Conservation (phyloP, 257 asterid species). For the Thymus quinquecostatus region DNA sequence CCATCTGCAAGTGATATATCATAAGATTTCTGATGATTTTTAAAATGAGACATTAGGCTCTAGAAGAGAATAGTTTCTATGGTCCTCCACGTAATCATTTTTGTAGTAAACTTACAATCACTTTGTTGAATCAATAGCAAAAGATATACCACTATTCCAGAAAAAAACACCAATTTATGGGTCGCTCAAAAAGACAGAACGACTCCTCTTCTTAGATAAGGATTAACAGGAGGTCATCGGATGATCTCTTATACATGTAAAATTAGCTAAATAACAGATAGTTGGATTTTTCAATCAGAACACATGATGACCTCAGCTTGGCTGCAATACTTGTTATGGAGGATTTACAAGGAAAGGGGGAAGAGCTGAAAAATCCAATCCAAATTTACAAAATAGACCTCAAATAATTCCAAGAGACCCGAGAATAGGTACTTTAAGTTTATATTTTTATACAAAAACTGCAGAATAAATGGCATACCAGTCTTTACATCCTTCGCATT, state of each 20-base stretch:
- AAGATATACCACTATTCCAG: background rate
- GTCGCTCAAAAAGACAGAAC: background rate
- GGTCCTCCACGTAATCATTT: background rate
- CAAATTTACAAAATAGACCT: background rate
- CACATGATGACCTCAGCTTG: slow-evolving; percentile 10
- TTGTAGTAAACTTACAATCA: background rate
- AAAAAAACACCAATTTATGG: background rate
- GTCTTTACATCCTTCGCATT: slow-evolving; percentile 79
- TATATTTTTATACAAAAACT: background rate
- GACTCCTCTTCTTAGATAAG: background rate
- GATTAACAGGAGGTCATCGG: background rate
- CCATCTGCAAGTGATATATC: background rate
- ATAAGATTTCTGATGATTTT: background rate
- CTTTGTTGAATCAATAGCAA: background rate
- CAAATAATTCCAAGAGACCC: background rate
- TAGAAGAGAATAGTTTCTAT: background rate
- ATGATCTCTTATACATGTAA: background rate
- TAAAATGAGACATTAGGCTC: background rate
- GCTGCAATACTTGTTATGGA: background rate
- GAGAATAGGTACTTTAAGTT: background rate
- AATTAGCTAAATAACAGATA: slow-evolving; percentile 1
- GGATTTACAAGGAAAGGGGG: background rate
- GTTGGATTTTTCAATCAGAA: background rate
- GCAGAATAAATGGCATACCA: slow-evolving; percentile 38
- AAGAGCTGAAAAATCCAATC: background rate